Evolutionary conservation across 1,139 yeast genomes (phyloP).

Genomic region (Suhomyces anneliseae): DNA sequence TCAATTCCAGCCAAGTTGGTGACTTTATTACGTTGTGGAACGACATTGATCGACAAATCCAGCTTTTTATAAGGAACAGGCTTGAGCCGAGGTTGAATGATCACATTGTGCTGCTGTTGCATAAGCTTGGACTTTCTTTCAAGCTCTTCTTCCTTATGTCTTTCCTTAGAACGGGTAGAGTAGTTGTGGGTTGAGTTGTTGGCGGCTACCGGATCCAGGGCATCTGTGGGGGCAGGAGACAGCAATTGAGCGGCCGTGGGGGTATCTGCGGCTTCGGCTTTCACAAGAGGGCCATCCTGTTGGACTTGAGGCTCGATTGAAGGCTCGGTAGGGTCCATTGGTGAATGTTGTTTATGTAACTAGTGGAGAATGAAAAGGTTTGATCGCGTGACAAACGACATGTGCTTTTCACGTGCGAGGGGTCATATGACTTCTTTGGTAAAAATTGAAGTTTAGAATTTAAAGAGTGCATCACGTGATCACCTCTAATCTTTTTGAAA

Average conservation of each 20-base stretch:
- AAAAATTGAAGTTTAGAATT: too few relatives aligned
- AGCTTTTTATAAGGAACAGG: slow-evolving; percentile 43
- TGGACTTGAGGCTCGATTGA: slow-evolving; percentile 29
- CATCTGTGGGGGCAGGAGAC: neutral
- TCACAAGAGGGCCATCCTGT: slow-evolving; percentile 4
- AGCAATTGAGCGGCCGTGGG: neutral
- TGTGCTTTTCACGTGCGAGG: neutral
- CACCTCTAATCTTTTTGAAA: neutral
- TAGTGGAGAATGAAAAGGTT: neutral
- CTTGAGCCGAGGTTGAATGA: slow-evolving; percentile 45
- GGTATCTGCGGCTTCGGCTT: slow-evolving; percentile 1
- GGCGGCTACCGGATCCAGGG: neutral
- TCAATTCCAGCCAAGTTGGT: slow-evolving; percentile 19
- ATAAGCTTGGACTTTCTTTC: slow-evolving; percentile 21
- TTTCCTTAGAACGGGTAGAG: slow-evolving; percentile 27
- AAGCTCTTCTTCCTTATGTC: slow-evolving; percentile 17
- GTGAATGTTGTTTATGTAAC: neutral
- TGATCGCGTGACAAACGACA: neutral
- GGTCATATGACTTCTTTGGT: neutral
- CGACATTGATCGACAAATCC: slow-evolving; percentile 24
- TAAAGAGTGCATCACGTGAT: too few relatives aligned
- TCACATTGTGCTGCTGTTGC: slow-evolving; percentile 30
- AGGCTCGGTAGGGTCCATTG: slow-evolving; percentile 10
- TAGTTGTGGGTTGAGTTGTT: slow-evolving; percentile 17
- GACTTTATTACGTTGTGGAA: slow-evolving; percentile 6